Evolutionary conservation across 768 basidiomycete genomes (phyloP).

Genomic region (Auricularia sp.): DNA sequence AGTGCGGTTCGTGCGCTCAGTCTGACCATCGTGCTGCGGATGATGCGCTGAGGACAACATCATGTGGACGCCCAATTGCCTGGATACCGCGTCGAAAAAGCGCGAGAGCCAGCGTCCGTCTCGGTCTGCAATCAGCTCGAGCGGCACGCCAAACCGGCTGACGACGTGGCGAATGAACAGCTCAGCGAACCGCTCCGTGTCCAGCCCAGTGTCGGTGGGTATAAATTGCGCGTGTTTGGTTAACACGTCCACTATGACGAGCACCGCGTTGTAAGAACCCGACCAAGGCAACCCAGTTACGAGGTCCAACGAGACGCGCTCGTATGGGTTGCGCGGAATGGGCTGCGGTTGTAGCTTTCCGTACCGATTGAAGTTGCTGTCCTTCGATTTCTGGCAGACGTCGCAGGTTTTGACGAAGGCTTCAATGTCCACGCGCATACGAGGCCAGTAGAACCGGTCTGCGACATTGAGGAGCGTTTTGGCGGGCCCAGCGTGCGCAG

Average conservation of each 20-base stretch:
- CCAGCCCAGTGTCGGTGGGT: constrained; percentile 8
- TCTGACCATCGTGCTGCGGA: constrained; percentile 25
- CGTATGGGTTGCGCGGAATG: constrained; percentile 8
- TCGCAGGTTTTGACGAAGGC: constrained; percentile 7
- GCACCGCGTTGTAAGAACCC: constrained; percentile 10
- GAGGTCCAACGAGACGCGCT: constrained; percentile 20
- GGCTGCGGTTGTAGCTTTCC: constrained; percentile 8
- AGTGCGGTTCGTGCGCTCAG: constrained; percentile 20
- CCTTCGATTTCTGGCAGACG: constrained; percentile 12
- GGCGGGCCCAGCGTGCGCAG: constrained; percentile 8
- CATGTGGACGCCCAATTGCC: constrained; percentile 2
- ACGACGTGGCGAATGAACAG: constrained; percentile 10
- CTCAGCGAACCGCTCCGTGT: constrained; percentile 6
- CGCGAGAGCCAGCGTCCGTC: constrained; percentile 7
- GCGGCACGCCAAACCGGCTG: constrained; percentile 7
- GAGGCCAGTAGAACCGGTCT: constrained; percentile 3
- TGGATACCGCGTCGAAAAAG: constrained; percentile 6
- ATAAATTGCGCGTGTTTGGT: constrained; percentile 13
- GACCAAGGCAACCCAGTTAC: constrained; percentile 19
- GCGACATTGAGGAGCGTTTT: constrained; percentile 5
- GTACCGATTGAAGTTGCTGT: neutral
- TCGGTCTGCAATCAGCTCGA: constrained; percentile 5
- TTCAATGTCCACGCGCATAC: constrained; percentile 10
- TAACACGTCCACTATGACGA: constrained; percentile 15
- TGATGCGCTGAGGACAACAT: constrained; percentile 12